A percentile compares a stretch with the other conserved stretches of the same genome.
These are phyloP conservation scores for Geranomyces michiganensis DNA, from an alignment of 192 early-diverging fungal genomes.

Conservation along the genomic window DNA sequence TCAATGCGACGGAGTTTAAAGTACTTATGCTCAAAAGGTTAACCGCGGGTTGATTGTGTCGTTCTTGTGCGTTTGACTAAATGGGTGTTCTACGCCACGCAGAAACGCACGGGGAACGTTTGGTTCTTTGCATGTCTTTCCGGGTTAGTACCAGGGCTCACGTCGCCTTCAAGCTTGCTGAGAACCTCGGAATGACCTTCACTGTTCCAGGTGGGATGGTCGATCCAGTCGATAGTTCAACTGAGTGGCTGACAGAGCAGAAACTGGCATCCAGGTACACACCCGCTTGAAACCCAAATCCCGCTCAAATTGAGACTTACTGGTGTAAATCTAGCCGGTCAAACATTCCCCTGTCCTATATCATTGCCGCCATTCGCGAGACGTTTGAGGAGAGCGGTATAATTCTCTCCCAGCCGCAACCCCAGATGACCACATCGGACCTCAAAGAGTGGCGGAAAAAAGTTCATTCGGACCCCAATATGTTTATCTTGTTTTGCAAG, in stretches of 20 bases:
- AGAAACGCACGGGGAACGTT: slow-evolving; percentile 42
- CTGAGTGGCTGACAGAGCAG: slow-evolving; percentile 8
- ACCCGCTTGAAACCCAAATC: neutral
- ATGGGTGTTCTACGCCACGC: neutral
- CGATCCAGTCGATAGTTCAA: slow-evolving; percentile 30
- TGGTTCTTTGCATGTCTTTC: slow-evolving; percentile 44
- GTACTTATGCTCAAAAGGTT: slow-evolving; percentile 46
- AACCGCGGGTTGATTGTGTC: too few species aligned
- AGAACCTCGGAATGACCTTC: neutral
- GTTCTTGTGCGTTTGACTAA: too few species aligned
- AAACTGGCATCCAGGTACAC: neutral
- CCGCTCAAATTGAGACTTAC: neutral
- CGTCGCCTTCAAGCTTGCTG: neutral
- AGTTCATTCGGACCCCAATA: slow-evolving; percentile 49
- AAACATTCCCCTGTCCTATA: slow-evolving; percentile 37
- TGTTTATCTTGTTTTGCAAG: slow-evolving; percentile 56
- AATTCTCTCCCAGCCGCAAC: slow-evolving; percentile 51
- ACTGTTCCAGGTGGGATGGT: slow-evolving; percentile 32
- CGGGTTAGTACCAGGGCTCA: slow-evolving; percentile 22
- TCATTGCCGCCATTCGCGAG: slow-evolving; percentile 66
- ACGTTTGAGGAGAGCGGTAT: slow-evolving; percentile 84
- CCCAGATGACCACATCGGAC: slow-evolving; percentile 36
- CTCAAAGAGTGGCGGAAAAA: slow-evolving; percentile 51
- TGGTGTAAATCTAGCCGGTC: neutral
- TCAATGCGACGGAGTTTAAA: slow-evolving; percentile 23